Conservation (phyloP, 2,329 filamentous ascomycete species). For the Botrytis squamosa region DNA sequence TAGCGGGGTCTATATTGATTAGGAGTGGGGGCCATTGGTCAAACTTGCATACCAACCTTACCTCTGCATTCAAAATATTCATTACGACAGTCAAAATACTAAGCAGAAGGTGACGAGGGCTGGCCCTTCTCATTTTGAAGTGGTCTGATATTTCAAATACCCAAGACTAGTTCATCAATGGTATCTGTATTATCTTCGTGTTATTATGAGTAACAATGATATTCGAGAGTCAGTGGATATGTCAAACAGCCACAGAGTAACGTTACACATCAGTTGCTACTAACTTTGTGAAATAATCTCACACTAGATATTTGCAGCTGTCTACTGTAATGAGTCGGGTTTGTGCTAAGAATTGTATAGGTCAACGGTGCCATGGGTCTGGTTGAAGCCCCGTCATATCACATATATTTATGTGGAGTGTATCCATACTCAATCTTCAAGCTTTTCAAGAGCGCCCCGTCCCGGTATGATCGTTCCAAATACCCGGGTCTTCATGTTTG, state of each 20-base stretch:
- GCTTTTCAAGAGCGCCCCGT: neutral
- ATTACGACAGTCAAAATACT: neutral
- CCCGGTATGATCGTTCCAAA: neutral
- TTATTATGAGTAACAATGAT: neutral
- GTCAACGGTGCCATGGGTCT: neutral
- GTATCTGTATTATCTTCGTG: neutral
- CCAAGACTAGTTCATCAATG: neutral
- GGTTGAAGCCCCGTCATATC: neutral
- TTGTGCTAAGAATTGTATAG: neutral
- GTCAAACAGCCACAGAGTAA: slow-evolving; percentile 7
- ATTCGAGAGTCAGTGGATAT: neutral
- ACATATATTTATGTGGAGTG: neutral
- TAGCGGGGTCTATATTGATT: neutral
- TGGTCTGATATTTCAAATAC: slow-evolving; percentile 8
- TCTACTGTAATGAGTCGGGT: neutral
- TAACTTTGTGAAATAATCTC: neutral
- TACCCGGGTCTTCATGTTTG: neutral
- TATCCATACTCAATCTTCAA: neutral
- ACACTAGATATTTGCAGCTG: neutral
- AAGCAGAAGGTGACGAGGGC: neutral
- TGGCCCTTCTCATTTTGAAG: neutral
- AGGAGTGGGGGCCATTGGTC: slow-evolving; percentile 9
- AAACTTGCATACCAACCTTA: neutral
- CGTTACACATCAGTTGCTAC: slow-evolving; percentile 1
- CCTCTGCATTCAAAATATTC: neutral